Evolutionary conservation across 306 rosid genomes (phyloP).

Genomic region (Rosa lucieae): DNA sequence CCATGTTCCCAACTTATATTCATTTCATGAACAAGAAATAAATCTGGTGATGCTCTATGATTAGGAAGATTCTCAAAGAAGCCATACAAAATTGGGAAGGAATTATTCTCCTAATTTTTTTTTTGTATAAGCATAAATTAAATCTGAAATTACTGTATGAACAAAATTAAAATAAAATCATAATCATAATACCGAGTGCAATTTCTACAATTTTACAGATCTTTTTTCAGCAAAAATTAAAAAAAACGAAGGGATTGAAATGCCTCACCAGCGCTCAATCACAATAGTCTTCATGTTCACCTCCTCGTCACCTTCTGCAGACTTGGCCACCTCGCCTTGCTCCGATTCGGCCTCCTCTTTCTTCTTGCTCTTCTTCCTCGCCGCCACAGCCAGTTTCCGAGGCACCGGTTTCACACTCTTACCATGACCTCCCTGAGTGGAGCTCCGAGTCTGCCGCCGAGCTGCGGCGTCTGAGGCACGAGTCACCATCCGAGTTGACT

Average conservation of each 20-base stretch:
- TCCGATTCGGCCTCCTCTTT: background rate
- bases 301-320: background rate
- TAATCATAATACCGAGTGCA: background rate
- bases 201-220: background rate
- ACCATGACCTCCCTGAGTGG: background rate
- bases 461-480: conserved; percentile 19
- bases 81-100: background rate
- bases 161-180: background rate
- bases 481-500: conserved; percentile 26
- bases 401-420: background rate
- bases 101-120: background rate
- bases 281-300: conserved; percentile 29
- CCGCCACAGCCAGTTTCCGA: background rate
- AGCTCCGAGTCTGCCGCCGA: conserved; percentile 25
- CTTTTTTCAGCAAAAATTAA: conserved; percentile 10
- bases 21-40: too few species aligned
- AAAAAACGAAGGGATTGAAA: background rate
- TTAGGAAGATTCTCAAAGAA: background rate
- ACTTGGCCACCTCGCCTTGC: background rate
- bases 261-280: conserved; percentile 52
- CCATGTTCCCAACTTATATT: background rate
- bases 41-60: too few species aligned
- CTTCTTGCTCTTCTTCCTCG: conserved; percentile 5
- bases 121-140: too few species aligned
- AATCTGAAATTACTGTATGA: background rate